These are phyloP conservation scores for Lactifluus volemus DNA, from an alignment of 768 basidiomycete species.

Conservation along the genomic window DNA sequence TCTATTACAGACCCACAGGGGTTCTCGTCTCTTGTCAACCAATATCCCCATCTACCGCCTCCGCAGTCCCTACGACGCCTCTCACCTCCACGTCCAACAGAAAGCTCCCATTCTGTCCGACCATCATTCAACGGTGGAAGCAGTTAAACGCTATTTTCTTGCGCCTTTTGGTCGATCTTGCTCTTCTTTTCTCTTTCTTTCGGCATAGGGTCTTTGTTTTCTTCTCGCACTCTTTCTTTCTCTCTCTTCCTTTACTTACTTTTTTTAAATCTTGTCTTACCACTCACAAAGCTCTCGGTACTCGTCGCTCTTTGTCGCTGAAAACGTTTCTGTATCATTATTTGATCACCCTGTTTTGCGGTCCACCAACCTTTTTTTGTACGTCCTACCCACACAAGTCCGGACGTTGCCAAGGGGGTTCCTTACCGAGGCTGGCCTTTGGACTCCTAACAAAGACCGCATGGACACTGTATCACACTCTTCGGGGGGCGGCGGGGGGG, in stretches of 20 bases:
- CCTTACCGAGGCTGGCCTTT: conserved; percentile 13
- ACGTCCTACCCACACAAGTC: background rate
- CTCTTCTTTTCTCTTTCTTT: background rate
- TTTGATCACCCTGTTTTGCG: conserved; percentile 16
- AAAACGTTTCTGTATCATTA: conserved; percentile 19
- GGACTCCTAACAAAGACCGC: conserved; percentile 15
- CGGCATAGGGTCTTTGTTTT: background rate
- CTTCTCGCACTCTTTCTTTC: background rate
- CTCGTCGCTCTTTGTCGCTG: conserved; percentile 12
- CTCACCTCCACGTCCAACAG: conserved; percentile 16
- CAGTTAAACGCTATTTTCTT: background rate
- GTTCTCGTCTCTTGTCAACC: conserved; percentile 34
- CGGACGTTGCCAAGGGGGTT: conserved; percentile 9
- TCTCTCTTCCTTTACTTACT: conserved; percentile 5
- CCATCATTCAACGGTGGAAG: conserved; percentile 12
- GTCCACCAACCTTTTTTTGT: conserved; percentile 3
- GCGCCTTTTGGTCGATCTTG: background rate
- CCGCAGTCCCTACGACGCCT: conserved; percentile 29
- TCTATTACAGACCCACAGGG: conserved; percentile 50
- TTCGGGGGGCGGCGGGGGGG: background rate
- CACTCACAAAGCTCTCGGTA: conserved; percentile 3
- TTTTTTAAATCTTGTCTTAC: background rate
- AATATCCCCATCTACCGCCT: conserved; percentile 44
- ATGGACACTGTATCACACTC: conserved; percentile 16
- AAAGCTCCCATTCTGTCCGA: conserved; percentile 15